A percentile compares a stretch with the other conserved stretches of the same genome.
Evolutionary conservation across 2,329 filamentous ascomycete species (phyloP).

Genomic region (Pyricularia sp.): DNA sequence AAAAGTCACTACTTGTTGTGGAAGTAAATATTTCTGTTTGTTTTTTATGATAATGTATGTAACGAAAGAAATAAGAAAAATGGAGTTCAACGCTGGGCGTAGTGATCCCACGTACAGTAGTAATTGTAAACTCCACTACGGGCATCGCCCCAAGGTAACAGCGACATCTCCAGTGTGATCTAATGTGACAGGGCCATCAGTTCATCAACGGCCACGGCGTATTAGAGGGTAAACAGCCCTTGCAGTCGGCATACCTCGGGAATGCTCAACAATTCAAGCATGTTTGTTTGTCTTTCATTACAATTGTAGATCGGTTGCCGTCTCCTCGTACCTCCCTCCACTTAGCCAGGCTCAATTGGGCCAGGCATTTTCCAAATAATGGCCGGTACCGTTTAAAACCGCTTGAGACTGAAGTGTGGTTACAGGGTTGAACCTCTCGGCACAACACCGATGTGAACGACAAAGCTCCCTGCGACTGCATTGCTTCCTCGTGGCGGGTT

Average conservation of each 20-base stretch:
- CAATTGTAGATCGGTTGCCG: neutral
- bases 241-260: neutral
- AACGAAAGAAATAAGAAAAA: neutral
- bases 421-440: neutral
- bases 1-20: too few relatives aligned
- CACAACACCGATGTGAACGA: neutral
- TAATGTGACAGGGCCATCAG: neutral
- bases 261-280: neutral
- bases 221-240: neutral
- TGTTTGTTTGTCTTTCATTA: neutral
- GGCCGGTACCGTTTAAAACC: neutral
- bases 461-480: neutral
- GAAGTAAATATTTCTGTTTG: too few relatives aligned
- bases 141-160: neutral
- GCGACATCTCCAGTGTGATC: neutral
- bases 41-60: too few relatives aligned
- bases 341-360: neutral
- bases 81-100: neutral
- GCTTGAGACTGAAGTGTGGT: neutral
- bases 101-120: neutral
- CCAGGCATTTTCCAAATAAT: neutral
- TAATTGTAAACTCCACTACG: neutral
- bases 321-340: neutral
- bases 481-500: neutral
- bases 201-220: neutral